Evolutionary conservation across 176 grass and related monocot genomes (phyloP).

Genomic region (Luzula sylvatica): DNA sequence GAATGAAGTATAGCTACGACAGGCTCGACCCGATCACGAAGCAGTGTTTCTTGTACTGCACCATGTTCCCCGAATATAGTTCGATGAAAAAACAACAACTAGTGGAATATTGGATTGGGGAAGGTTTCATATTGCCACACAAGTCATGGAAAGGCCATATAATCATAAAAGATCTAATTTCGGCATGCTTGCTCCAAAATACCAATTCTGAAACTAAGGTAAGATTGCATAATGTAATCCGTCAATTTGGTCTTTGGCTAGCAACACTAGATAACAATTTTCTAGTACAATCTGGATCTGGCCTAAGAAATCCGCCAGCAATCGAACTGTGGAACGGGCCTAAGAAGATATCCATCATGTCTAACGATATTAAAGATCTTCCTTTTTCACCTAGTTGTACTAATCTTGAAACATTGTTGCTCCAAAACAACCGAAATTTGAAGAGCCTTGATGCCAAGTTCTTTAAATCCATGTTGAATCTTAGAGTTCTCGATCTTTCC

Average conservation of each 20-base stretch:
- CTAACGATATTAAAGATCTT: constrained; percentile 54
- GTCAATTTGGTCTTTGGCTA: constrained; percentile 34
- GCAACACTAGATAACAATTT: constrained; percentile 23
- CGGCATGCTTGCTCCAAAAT: constrained; percentile 32
- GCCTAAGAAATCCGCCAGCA: constrained; percentile 33
- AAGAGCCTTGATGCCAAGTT: constrained; percentile 8
- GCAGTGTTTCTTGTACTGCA: constrained; percentile 53
- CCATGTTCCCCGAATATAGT: constrained; percentile 38
- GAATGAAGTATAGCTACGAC: constrained; percentile 45
- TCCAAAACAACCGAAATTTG: constrained; percentile 26
- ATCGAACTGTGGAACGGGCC: constrained; percentile 24
- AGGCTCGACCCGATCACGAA: constrained; percentile 7
- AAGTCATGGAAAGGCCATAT: constrained; percentile 12
- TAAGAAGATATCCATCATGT: constrained; percentile 70
- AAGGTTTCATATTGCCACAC: constrained; percentile 26
- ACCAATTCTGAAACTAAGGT: constrained; percentile 31
- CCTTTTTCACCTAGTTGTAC: constrained; percentile 8
- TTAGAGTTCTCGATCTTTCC: constrained; percentile 33
- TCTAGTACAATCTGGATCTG: constrained; percentile 34
- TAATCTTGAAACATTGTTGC: constrained; percentile 23
- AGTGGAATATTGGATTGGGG: constrained; percentile 49
- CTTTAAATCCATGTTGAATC: constrained; percentile 10
- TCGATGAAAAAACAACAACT: constrained; percentile 42
- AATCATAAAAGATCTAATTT: constrained; percentile 23
- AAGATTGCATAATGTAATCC: constrained; percentile 63